Percentiles rank a stretch among this genome's conserved stretches.
phyloP scores from a whole-genome alignment of 148 eudicot genomes.

The Camellia japonica region DNA sequence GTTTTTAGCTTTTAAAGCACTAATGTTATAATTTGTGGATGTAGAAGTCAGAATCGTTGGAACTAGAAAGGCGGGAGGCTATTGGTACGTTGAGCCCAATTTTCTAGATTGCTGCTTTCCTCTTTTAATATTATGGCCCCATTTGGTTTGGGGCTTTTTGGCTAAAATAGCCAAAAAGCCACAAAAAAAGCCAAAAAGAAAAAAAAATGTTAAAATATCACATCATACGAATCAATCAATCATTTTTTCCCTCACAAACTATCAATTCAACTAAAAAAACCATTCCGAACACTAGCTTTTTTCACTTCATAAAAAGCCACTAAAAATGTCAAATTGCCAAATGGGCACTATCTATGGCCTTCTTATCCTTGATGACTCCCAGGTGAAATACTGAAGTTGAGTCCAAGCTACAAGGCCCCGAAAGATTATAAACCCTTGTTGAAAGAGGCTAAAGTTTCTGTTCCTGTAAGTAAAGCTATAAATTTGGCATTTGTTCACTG shows the following conservation, averaged over 20 bases:
- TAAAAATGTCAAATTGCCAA: too few relatives aligned
- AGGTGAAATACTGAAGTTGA: conserved; percentile 90
- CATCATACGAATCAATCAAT: too few relatives aligned
- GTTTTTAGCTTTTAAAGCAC: conserved; percentile 14
- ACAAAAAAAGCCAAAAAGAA: too few relatives aligned
- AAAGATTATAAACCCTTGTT: conserved; percentile 72
- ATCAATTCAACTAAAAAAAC: too few relatives aligned
- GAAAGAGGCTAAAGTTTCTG: conserved; percentile 76
- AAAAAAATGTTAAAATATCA: too few relatives aligned
- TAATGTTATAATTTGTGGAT: conserved; percentile 15
- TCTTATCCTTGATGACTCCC: conserved; percentile 23
- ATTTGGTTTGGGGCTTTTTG: too few relatives aligned
- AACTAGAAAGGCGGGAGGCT: conserved; percentile 81
- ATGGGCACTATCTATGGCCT: background rate
- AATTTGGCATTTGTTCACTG: background rate
- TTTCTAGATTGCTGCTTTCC: conserved; percentile 5
- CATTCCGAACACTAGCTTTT: too few relatives aligned
- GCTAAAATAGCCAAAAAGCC: too few relatives aligned
- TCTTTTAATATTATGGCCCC: background rate
- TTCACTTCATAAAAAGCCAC: too few relatives aligned
- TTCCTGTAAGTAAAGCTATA: conserved; percentile 61
- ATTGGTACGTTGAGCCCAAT: conserved; percentile 49
- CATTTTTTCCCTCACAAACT: too few relatives aligned
- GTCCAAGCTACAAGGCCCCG: conserved; percentile 78
- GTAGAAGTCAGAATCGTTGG: conserved; percentile 61